phyloP scores from a whole-genome alignment of 371 early-diverging fungal genomes.

The Chytridium lagenaria region DNA sequence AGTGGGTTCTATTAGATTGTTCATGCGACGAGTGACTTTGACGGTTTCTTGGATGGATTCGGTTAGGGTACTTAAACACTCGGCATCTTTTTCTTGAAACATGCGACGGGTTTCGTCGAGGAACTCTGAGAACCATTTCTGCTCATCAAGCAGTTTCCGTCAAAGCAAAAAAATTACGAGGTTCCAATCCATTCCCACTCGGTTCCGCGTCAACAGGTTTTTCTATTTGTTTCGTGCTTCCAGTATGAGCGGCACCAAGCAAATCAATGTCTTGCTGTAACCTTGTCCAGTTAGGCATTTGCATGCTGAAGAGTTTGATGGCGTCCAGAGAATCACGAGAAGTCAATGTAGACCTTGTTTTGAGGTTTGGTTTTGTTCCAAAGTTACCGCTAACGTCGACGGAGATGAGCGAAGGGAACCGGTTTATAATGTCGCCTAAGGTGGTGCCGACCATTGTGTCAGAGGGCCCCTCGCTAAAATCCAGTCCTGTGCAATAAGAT shows the following conservation, averaged over 20 bases:
- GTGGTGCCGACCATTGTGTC: neutral
- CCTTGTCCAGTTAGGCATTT: neutral
- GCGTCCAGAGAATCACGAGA: neutral
- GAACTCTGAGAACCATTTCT: too few species aligned
- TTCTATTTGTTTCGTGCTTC: too few species aligned
- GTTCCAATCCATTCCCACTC: too few species aligned
- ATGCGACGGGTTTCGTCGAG: too few species aligned
- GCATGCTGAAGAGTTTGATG: neutral
- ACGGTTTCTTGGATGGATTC: too few species aligned
- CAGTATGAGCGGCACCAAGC: neutral
- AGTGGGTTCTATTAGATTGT: too few species aligned
- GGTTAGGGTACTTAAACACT: too few species aligned
- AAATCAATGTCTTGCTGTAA: neutral
- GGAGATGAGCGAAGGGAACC: neutral
- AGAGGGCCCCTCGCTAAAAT: neutral
- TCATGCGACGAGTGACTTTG: too few species aligned
- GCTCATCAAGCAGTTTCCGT: too few species aligned
- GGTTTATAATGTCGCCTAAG: neutral
- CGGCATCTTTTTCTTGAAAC: too few species aligned
- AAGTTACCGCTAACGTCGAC: slow-evolving; percentile 7
- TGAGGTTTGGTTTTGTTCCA: neutral
- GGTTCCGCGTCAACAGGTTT: too few species aligned
- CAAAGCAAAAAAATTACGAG: too few species aligned
- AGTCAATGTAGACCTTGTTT: neutral
- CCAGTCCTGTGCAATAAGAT: slow-evolving; percentile 6